Evolutionary conservation across 1,284 basidiomycete genomes (phyloP).

Genomic region (Cutaneotrichosporon mucoides): DNA sequence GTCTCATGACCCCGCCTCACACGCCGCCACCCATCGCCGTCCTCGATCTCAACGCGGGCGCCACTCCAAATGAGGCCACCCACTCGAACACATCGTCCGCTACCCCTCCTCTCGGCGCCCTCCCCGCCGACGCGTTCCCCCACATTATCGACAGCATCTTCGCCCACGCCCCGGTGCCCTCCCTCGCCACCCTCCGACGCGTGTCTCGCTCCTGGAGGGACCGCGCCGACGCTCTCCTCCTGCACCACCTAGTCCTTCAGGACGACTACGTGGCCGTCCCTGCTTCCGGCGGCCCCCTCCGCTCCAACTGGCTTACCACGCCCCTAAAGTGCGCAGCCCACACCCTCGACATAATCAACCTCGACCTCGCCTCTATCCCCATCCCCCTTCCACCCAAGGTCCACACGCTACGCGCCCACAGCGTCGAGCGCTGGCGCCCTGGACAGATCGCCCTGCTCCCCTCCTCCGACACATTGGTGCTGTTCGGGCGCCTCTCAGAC

Average conservation of each 20-base stretch:
- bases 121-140: not conserved
- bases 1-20: too few species aligned
- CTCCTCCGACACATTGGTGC: not conserved
- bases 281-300: not conserved
- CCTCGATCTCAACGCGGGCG: too few species aligned
- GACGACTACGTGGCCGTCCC: not conserved
- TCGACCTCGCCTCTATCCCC: not conserved
- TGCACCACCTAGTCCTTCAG: not conserved
- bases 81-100: too few species aligned
- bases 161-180: not conserved
- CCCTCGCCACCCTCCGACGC: not conserved
- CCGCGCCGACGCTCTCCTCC: not conserved
- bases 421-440: not conserved
- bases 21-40: too few species aligned
- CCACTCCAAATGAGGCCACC: too few species aligned
- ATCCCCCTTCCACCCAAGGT: not conserved
- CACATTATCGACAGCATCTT: slow-evolving; percentile 1
- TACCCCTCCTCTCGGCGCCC: too few species aligned
- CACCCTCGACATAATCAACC: not conserved
- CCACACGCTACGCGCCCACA: not conserved
- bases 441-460: not conserved
- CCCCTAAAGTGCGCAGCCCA: not conserved
- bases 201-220: not conserved
- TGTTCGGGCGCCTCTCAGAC: not conserved
- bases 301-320: not conserved